Percentiles rank a stretch among this genome's conserved stretches.
These are phyloP conservation scores for Sarocladiaceae sp. DNA, from an alignment of 2,329 filamentous ascomycete genomes.

Conservation along the genomic window DNA sequence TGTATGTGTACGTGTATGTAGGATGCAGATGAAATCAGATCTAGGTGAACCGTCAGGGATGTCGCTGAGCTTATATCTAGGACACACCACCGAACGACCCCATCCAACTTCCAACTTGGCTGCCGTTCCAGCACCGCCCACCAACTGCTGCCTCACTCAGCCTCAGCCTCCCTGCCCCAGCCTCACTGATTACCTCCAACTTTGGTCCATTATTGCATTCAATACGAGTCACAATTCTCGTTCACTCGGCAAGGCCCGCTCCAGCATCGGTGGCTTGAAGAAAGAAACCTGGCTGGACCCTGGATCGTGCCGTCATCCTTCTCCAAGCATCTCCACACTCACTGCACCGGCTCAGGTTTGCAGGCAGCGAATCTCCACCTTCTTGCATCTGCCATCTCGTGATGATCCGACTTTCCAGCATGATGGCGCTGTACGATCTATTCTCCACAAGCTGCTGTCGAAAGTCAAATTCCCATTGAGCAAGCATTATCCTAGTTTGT, in stretches of 20 bases:
- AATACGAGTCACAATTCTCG: background rate
- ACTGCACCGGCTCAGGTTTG: background rate
- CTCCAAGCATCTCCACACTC: background rate
- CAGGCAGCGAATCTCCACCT: background rate
- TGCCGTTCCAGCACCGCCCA: too few relatives aligned
- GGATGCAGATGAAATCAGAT: background rate
- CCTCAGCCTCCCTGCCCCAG: slow-evolving; percentile 4
- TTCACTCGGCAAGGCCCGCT: background rate
- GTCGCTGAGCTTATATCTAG: slow-evolving; percentile 4
- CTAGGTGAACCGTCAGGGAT: background rate
- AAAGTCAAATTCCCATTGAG: too few relatives aligned
- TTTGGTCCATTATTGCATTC: too few relatives aligned
- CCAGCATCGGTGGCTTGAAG: background rate
- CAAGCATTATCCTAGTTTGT: too few relatives aligned
- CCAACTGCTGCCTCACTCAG: slow-evolving; percentile 2
- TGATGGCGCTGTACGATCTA: too few relatives aligned
- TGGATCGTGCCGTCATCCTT: slow-evolving; percentile 1
- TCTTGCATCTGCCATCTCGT: background rate
- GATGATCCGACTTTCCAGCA: background rate
- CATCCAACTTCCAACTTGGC: too few relatives aligned
- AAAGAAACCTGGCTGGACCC: background rate
- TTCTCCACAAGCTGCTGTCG: too few relatives aligned
- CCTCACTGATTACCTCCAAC: too few relatives aligned
- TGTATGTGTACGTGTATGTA: background rate
- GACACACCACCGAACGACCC: too few relatives aligned